Base-by-base conservation (phyloP, 1,284 basidiomycete genomes). In the Rhodotorula mucilaginosa region DNA sequence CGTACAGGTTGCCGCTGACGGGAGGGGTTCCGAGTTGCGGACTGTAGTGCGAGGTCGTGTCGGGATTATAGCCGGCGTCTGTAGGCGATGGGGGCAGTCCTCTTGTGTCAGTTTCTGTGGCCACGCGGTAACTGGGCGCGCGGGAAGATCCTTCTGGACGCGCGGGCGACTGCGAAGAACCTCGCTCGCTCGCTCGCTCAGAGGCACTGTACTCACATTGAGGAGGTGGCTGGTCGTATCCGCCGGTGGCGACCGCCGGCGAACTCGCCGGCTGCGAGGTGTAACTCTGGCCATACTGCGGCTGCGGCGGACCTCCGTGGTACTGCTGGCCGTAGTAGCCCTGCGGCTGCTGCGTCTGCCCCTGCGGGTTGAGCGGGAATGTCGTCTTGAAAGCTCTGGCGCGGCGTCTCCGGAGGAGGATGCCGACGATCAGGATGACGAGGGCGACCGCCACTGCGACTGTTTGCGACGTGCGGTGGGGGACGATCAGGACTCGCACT, bases 361-460 rank as follows among this genome's bases (percentile, higher is more conserved):
- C 46, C 39, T 51, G 59, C 29, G 7, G 18, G 39, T 71, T 69
- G 18, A 74, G 63, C 18, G 72, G 72, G 66, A 61, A 74, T 2
- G 72, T 64, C 3, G 58, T 46, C 54, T 74, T 74, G 67, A 74
- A 74, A 3, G 69, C 69, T 5, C 69, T 59, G 10, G 72, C 72
- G 46, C 73, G 70, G 8, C 70, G 62, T 7, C 69, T 54, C 5
- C 72, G 63, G 69, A 73, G 59, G 34, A 65, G 19, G 59, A 57
- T 66, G 2, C 72, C 69, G 56, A 65, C 58, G 51, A 64, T n/a
- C 48, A 73, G 59, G 64, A 73, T 68, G 51, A 68, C 54, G 60
- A 70, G 26, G 2, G 66, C 67, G 44, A 73, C 72, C 13, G 61
- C 66, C 31, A 68, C 69, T 10, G 72, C 72, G 23, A 73, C 66